Base-by-base conservation (phyloP, 1,284 basidiomycete genomes). In the Ganoderma resinaceum region DNA sequence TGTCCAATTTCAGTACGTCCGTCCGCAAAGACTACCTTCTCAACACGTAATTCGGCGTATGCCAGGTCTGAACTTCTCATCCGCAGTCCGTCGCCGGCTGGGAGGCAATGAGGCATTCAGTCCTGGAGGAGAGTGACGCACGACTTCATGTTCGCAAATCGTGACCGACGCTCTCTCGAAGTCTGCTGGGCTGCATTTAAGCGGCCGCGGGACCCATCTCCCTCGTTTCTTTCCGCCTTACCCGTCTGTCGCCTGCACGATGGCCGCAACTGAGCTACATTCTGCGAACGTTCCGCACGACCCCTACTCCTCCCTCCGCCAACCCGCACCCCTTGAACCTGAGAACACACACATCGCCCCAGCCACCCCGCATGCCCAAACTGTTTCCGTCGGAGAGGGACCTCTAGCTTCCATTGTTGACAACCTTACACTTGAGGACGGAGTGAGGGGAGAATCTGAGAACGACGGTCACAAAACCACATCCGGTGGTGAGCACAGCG, bases 401-500 rank as follows among this genome's bases (percentile, higher is more conserved):
- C 63, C 46, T 5, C 66, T 52, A 12, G 61, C 70, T 12, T 72
- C 46, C 2, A 23, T 73, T 63, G 70, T 76, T 60, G 74, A 72
- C 46, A 69, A 74, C 33, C 74, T 73, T 63, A 68, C 66, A 46
- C 40, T 66, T 16, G 62, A 57, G 3, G 65, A 62, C 31, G 70
- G 60, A 29, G 66, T 29, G 20, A 7, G 11, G 46, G 23, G n/a
- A 23, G 14, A 49, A 7, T 26, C 57, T 9, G 35, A n/a, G 43
- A 29, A 61, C 11, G 26, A 40, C 11, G 12, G 3, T 18, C 52
- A 33, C n/a, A 29, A 65, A 26, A 26, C 2, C 29, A 8, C 43
- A 20, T 11, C 18, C 9, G 2, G 8, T 26, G 58, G 59, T 55
- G 59, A 53, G 37, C 57, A 65, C 18, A 20, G 20, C 5, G 55